Conservation (phyloP, 257 asterid species). For the Penstemon newberryi region DNA sequence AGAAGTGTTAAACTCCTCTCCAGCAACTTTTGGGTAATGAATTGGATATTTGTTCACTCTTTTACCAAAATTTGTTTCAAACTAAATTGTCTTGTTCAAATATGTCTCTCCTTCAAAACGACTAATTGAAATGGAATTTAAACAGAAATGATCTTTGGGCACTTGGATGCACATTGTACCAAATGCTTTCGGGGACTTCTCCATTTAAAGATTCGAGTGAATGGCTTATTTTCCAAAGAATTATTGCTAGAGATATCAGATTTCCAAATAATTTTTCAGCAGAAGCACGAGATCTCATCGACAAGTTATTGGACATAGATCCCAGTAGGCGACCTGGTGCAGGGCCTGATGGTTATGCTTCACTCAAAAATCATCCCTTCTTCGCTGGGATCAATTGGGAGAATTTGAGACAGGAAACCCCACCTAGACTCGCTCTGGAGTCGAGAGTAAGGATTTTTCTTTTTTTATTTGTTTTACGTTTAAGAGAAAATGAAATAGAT, state of each 20-base stretch:
- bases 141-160: conserved; percentile 99
- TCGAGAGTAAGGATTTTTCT: conserved; percentile 51
- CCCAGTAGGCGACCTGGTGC: conserved; percentile 96
- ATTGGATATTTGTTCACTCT: neutral
- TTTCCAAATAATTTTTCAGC: conserved; percentile 83
- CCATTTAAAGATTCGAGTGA: conserved; percentile 97
- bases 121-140: conserved; percentile 20
- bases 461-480: neutral
- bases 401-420: conserved; percentile 62
- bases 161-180: conserved; percentile 96
- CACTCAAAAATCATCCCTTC: conserved; percentile 79
- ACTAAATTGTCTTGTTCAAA: neutral
- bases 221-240: conserved; percentile 97
- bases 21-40: conserved; percentile 86
- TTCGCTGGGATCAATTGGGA: conserved; percentile 79
- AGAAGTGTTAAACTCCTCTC: conserved; percentile 94
- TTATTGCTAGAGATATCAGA: conserved; percentile 88
- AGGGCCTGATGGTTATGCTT: conserved; percentile 74
- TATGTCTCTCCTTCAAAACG: conserved; percentile 15
- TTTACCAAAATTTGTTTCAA: neutral
- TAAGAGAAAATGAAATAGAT: conserved; percentile 2
- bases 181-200: conserved; percentile 98
- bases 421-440: conserved; percentile 77
- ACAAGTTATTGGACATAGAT: conserved; percentile 80
- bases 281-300: conserved; percentile 90